Conservation (phyloP, 768 basidiomycete genomes). For the Thelephora ganbajun region DNA sequence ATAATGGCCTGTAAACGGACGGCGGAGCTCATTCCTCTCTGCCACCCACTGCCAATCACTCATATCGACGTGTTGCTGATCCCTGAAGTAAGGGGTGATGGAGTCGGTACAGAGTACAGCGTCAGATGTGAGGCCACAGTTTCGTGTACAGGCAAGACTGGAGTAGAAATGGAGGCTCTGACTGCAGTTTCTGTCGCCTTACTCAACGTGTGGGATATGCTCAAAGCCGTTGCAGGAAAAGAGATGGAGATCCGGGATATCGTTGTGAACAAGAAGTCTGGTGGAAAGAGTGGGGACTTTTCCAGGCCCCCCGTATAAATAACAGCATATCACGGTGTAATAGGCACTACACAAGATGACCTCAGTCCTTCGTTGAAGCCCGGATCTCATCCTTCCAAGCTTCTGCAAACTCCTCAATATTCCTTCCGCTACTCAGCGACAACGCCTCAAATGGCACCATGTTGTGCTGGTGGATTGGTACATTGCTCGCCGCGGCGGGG, state of each 20-base stretch:
- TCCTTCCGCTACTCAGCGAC: conserved; percentile 59
- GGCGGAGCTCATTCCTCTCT: conserved; percentile 72
- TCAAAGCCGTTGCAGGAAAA: conserved; percentile 79
- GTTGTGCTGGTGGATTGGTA: conserved; percentile 71
- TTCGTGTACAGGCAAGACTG: conserved; percentile 66
- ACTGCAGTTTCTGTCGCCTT: conserved; percentile 70
- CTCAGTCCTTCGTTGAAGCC: conserved; percentile 9
- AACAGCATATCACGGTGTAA: too few relatives aligned
- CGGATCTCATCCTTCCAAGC: conserved; percentile 44
- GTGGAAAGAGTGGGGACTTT: conserved; percentile 68
- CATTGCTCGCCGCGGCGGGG: conserved; percentile 49
- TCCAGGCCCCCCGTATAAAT: neutral
- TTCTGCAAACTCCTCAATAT: conserved; percentile 60
- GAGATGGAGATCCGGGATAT: conserved; percentile 73
- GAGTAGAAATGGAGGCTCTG: conserved; percentile 90
- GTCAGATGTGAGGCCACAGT: conserved; percentile 58
- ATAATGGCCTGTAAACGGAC: conserved; percentile 85
- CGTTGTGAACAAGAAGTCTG: conserved; percentile 50
- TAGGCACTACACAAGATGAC: too few relatives aligned
- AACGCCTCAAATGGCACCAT: conserved; percentile 88
- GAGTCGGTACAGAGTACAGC: conserved; percentile 21
- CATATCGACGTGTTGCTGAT: conserved; percentile 51
- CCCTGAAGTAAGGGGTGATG: conserved; percentile 21
- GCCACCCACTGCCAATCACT: conserved; percentile 69
- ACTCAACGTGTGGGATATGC: conserved; percentile 87